Base-by-base conservation (phyloP, 2,329 filamentous ascomycete genomes). In the Aspergillus persii region DNA sequence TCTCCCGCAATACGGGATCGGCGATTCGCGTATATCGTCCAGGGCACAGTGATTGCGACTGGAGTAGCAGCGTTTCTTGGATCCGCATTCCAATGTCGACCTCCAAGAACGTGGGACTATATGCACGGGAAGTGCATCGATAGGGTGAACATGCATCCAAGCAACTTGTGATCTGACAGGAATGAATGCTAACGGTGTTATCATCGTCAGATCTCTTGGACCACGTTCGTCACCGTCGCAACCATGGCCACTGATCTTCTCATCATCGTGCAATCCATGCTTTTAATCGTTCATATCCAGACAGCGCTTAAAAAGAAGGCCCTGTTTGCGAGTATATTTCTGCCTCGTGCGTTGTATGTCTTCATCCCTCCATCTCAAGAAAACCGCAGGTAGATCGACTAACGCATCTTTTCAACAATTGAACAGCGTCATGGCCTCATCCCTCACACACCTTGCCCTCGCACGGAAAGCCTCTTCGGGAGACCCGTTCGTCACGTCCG, bases 171-270 rank as follows among this genome's bases (percentile, higher is more conserved):
- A n/a, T 18, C 50, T 39, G 33, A 51, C 49, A 41, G 27, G 8
- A 31, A 23, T 27, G 27, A 47, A 23, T 23, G 18, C 23, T 12
- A 4, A 15, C 3, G 9, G 3, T 23, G 6, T 56, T 8, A 5
- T 51, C 23, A 9, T 30, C 4, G 9, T 29, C 11, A 65, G 61
- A 46, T 56, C 18, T 49, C 55, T 4, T 68, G 64, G 65, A 56
- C 39, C 8, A 63, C 58, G 50, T 68, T 65, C 26, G 15, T 67
- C 27, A 48, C 56, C 30, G 33, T 58, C 18, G 59, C 64, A 6
- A 68, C 63, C 41, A 68, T 67, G 31, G 50, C 58, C 11, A 68
- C 66, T 2, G 66, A 68, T 53, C 47, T 62, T 30, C 18, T 67
- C 23, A 67, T 69, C 29, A 49, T 69, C 31, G n/a, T 55, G 1